Base-by-base conservation (phyloP, 2,329 filamentous ascomycete genomes). In the Diaporthe helianthi region DNA sequence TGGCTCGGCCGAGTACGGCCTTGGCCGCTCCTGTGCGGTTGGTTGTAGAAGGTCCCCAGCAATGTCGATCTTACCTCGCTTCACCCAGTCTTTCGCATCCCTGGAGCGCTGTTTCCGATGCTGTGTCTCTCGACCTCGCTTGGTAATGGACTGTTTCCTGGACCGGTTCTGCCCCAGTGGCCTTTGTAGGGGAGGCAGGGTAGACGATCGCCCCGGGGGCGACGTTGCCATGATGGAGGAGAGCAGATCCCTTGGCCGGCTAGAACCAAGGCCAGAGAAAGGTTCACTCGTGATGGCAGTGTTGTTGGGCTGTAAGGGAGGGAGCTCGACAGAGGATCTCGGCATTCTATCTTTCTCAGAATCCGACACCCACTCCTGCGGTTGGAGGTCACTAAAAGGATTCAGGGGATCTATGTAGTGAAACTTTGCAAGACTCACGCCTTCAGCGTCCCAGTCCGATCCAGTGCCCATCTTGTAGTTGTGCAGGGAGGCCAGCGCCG, bases 151-250 rank as follows among this genome's bases (percentile, higher is more conserved):
- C 72, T 92, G 92, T 81, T 97, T 98, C 73, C 94, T 89, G 51
- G 93, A 90, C 68, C 94, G 87, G 67, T 86, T 89, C 26, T 89
- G 86, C 49, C 92, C 92, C 47, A 93, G 83, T 51, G 89, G 86
- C 70, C 93, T 87, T 74, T 96, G 92, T 63, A 95, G 86, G 4
- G 94, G 93, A 33, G 94, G 94, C 29, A 97, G 85, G 0, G 94
- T 97, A 1, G 94, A 94, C 17, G 94, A 97, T 72, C 94, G 92
- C 67, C 92, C 93, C 8, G 93, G 92, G 0, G 94, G 94, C 12
- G 94, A 97, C 71, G 90, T 90, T 65, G 88, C 87, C 46, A 97
- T 82, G 69, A 96, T 93, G 0, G 93, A 97, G 1, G 94, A 93
- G 8, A 97, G 86, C 63, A 96, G 85, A 75, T 95, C 92, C 76